Percentiles rank a stretch among this genome's conserved stretches.
Evolutionary conservation across 306 rosid species (phyloP).

Genomic region (Quercus bicolor): DNA sequence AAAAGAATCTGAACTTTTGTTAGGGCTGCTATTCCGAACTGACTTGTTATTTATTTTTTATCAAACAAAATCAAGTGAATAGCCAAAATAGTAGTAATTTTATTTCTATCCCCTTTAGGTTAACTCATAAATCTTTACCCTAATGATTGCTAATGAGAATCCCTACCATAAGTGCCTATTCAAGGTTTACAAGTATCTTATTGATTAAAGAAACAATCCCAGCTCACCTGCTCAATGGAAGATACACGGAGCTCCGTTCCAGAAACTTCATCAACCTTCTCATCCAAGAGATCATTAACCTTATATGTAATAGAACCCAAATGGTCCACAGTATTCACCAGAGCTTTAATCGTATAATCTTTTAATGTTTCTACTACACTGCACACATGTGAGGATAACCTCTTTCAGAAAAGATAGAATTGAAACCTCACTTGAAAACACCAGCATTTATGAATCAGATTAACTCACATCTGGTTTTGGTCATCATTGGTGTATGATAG

Average conservation of each 20-base stretch:
- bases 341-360: slow-evolving; percentile 94
- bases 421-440: slow-evolving; percentile 1
- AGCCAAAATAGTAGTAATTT: no score
- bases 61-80: no score
- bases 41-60: not conserved
- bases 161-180: not conserved
- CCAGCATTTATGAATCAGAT: slow-evolving; percentile 8
- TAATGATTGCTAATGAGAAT: not conserved
- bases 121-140: not conserved
- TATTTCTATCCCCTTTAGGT: no score
- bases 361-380: slow-evolving; percentile 93
- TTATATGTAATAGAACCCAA: slow-evolving; percentile 93
- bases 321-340: slow-evolving; percentile 98
- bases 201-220: slow-evolving; percentile 3
- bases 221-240: slow-evolving; percentile 86
- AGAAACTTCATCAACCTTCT: slow-evolving; percentile 90
- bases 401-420: slow-evolving; percentile 2
- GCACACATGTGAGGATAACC: slow-evolving; percentile 10
- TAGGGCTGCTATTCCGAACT: not conserved
- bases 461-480: slow-evolving; percentile 87
- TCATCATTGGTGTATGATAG: slow-evolving; percentile 90
- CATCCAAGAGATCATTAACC: slow-evolving; percentile 89
- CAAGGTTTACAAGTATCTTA: not conserved
- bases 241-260: slow-evolving; percentile 81
- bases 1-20: not conserved